phyloP scores from a whole-genome alignment of 2,329 filamentous ascomycete species.

The Dichotomopilus funicola region DNA sequence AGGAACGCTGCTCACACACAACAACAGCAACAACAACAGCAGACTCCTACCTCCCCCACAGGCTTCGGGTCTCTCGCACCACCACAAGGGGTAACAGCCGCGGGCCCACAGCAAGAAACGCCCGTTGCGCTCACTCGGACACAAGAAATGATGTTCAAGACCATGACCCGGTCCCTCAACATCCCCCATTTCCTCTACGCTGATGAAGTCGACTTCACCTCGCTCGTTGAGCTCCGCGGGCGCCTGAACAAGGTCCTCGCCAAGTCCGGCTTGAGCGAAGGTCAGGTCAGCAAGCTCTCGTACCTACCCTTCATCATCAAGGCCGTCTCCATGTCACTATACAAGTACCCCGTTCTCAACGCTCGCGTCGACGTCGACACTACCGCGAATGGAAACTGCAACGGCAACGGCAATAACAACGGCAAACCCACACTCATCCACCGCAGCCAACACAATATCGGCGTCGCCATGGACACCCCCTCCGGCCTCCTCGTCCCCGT shows the following conservation, averaged over 20 bases:
- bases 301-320: conserved; percentile 95
- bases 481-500: conserved; percentile 85
- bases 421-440: conserved; percentile 69
- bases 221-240: conserved; percentile 63
- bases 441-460: conserved; percentile 86
- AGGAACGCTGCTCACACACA: conserved; percentile 33
- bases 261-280: conserved; percentile 39
- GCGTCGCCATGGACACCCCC: conserved; percentile 91
- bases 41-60: background rate
- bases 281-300: conserved; percentile 61
- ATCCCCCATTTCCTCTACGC: conserved; percentile 97
- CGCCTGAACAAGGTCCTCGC: conserved; percentile 63
- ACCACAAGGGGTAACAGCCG: conserved; percentile 23
- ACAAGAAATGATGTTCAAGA: conserved; percentile 93
- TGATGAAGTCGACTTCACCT: conserved; percentile 78
- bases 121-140: conserved; percentile 64
- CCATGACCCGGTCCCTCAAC: conserved; percentile 83
- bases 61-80: background rate
- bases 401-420: conserved; percentile 32
- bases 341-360: conserved; percentile 81
- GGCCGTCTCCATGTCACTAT: conserved; percentile 78
- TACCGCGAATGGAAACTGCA: conserved; percentile 29
- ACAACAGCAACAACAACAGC: conserved; percentile 14
- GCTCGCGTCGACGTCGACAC: conserved; percentile 63
- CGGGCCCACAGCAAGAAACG: conserved; percentile 59